phyloP scores from a whole-genome alignment of 1,284 basidiomycete species.

The Anthracocystis walkeri region DNA sequence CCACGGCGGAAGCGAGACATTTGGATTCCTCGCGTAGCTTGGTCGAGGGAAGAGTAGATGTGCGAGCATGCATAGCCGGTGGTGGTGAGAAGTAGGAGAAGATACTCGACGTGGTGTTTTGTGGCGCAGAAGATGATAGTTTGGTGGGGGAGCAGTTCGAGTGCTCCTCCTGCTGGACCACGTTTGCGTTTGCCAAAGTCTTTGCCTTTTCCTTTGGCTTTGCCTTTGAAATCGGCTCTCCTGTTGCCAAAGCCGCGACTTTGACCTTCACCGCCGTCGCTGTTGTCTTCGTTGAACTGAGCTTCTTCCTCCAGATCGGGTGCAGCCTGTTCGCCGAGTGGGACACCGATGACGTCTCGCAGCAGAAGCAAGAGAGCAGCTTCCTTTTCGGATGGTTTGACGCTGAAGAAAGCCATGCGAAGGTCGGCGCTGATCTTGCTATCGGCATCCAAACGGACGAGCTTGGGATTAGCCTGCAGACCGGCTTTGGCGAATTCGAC shows the following conservation, averaged over 20 bases:
- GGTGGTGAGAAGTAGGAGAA: conserved; percentile 81
- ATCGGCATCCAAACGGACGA: conserved; percentile 93
- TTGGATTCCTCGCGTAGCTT: conserved; percentile 88
- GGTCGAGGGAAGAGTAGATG: conserved; percentile 96
- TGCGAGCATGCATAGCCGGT: conserved; percentile 95
- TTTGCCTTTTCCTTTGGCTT: conserved; percentile 30
- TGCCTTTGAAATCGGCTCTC: conserved; percentile 40
- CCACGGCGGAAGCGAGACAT: conserved; percentile 92
- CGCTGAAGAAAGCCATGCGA: conserved; percentile 91
- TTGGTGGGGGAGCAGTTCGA: conserved; percentile 80
- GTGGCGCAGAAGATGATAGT: conserved; percentile 96
- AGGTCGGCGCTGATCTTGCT: conserved; percentile 94
- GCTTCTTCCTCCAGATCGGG: conserved; percentile 45
- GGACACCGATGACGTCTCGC: conserved; percentile 86
- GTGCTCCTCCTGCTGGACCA: conserved; percentile 49
- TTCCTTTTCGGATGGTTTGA: conserved; percentile 94
- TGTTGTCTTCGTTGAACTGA: conserved; percentile 58
- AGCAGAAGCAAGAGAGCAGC: conserved; percentile 87
- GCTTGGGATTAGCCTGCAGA: conserved; percentile 85
- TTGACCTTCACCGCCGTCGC: conserved; percentile 61
- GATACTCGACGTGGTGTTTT: conserved; percentile 99
- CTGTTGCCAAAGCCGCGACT: conserved; percentile 39
- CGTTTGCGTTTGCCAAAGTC: conserved; percentile 71
- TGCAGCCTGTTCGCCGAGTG: conserved; percentile 71
- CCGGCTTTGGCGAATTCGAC: conserved; percentile 99